phyloP scores from a whole-genome alignment of 345 rosid genomes.

The Eucalyptus leucophloia region DNA sequence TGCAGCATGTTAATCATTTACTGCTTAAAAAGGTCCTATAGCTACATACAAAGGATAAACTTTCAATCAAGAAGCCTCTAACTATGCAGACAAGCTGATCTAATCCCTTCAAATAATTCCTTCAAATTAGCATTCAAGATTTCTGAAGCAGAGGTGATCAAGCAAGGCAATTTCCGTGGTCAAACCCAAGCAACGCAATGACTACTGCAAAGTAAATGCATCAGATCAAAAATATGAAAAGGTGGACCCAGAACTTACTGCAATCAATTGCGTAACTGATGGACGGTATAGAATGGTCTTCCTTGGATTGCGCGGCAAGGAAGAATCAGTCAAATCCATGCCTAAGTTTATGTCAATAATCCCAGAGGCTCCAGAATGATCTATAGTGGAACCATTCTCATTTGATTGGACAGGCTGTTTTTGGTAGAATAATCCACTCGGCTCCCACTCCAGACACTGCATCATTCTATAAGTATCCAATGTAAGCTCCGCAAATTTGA shows the following conservation, averaged over 20 bases:
- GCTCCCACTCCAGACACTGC: constrained; percentile 98
- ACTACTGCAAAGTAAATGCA: neutral
- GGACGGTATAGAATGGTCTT: constrained; percentile 91
- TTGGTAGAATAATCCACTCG: constrained; percentile 60
- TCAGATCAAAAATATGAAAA: neutral
- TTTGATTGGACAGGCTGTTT: constrained; percentile 44
- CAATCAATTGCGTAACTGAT: constrained; percentile 69
- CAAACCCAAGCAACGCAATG: neutral
- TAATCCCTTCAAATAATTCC: neutral
- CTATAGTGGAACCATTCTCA: constrained; percentile 63
- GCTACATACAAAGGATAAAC: neutral
- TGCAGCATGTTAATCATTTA: neutral
- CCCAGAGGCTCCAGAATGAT: constrained; percentile 79
- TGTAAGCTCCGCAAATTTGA: constrained; percentile 88
- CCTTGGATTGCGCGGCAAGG: constrained; percentile 74
- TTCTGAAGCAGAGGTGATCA: neutral
- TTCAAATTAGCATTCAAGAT: neutral
- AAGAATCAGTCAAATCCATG: constrained; percentile 68
- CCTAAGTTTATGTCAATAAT: constrained; percentile 64
- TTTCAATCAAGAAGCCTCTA: neutral
- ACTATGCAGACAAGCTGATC: neutral
- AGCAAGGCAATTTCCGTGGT: neutral
- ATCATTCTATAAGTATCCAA: constrained; percentile 85
- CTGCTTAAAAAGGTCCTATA: neutral
- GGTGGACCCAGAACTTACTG: constrained; percentile 47